These are phyloP conservation scores for Fraxinus angustifolia DNA, from an alignment of 305 asterid genomes.

Conservation along the genomic window DNA sequence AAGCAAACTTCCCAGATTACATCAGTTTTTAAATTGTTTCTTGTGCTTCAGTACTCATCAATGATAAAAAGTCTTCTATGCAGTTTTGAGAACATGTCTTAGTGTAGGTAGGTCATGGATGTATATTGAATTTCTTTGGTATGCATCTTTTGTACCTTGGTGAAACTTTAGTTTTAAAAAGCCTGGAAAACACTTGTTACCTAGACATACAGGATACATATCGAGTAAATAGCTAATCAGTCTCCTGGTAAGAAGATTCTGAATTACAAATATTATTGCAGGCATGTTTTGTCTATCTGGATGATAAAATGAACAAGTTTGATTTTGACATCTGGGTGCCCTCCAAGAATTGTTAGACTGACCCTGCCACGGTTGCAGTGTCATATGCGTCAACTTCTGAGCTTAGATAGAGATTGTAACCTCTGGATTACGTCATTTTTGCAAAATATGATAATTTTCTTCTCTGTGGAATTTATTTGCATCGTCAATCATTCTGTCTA, in stretches of 20 bases:
- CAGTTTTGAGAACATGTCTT: slow-evolving; percentile 20
- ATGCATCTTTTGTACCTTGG: slow-evolving; percentile 21
- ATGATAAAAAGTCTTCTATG: slow-evolving; percentile 11
- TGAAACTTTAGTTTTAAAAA: slow-evolving; percentile 10
- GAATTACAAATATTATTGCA: slow-evolving; percentile 56
- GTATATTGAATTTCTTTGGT: slow-evolving; percentile 15
- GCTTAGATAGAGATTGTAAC: slow-evolving; percentile 31
- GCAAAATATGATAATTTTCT: slow-evolving; percentile 26
- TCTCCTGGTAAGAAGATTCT: slow-evolving; percentile 45
- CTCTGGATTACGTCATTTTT: slow-evolving; percentile 19
- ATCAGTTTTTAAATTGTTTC: slow-evolving; percentile 16
- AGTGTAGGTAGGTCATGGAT: slow-evolving; percentile 7
- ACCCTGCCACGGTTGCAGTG: slow-evolving; percentile 38
- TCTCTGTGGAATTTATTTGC: slow-evolving; percentile 28
- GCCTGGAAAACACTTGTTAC: slow-evolving; percentile 23
- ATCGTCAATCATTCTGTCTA: slow-evolving; percentile 19
- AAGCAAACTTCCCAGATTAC: slow-evolving; percentile 11
- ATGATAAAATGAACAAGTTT: slow-evolving; percentile 49
- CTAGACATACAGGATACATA: slow-evolving; percentile 24
- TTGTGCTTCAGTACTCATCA: slow-evolving; percentile 10
- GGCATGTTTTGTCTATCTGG: slow-evolving; percentile 47
- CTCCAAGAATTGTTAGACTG: slow-evolving; percentile 45
- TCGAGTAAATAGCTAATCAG: slow-evolving; percentile 39
- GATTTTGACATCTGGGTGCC: slow-evolving; percentile 52
- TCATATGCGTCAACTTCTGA: slow-evolving; percentile 36